Conservation (phyloP, 2,329 filamentous ascomycete genomes). For the Orbilia ellipsospora region DNA sequence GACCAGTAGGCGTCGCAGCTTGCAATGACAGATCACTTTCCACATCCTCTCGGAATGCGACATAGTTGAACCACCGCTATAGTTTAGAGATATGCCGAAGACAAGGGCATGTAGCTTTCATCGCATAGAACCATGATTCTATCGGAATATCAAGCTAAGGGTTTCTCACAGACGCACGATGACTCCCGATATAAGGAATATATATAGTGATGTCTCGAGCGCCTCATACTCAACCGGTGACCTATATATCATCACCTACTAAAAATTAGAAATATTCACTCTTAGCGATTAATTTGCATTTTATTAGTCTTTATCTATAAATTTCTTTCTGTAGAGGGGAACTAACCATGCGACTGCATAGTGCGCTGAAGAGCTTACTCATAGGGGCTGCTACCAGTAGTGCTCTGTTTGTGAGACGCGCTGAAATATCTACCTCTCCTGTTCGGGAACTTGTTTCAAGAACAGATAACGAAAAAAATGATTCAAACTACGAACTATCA, state of each 20-base stretch:
- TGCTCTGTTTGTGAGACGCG: background rate
- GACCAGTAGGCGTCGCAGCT: too few species aligned
- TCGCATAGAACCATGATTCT: too few species aligned
- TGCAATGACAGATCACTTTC: background rate
- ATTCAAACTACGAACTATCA: conserved; percentile 17
- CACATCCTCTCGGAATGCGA: background rate
- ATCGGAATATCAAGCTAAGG: too few species aligned
- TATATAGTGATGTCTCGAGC: too few species aligned
- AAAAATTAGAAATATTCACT: too few species aligned
- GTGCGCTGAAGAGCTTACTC: conserved; percentile 16
- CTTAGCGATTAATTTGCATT: too few species aligned
- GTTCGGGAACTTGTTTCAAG: conserved; percentile 6
- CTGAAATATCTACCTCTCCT: background rate
- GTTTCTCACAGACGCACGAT: too few species aligned
- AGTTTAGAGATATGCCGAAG: conserved; percentile 9
- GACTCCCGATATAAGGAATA: too few species aligned
- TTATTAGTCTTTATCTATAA: too few species aligned
- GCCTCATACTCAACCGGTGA: too few species aligned
- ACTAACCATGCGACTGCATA: conserved; percentile 7
- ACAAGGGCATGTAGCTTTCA: background rate
- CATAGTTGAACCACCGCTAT: background rate
- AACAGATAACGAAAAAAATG: background rate
- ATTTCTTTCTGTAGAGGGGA: background rate
- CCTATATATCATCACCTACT: too few species aligned
- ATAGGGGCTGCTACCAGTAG: background rate